Evolutionary conservation across 2,329 filamentous ascomycete species (phyloP), one percentile per base, ranked within the genome.

Genomic region (Setomelanomma holmii): DNA sequence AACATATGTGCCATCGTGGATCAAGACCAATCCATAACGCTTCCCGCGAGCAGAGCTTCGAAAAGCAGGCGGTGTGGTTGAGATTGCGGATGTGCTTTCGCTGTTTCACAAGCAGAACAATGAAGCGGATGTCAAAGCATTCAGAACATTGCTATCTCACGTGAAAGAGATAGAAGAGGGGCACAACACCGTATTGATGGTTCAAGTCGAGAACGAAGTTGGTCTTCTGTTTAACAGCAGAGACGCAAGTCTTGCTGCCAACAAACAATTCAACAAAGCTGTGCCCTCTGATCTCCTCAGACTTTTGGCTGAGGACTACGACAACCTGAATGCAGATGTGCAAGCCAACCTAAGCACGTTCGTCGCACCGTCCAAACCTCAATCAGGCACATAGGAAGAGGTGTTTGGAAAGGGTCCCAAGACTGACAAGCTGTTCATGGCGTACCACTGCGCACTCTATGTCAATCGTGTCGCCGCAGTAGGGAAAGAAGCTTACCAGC

Each of bases 131-230:
- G 27, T 30, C 10, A 30, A 30, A 14, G 27, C 27, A 10, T 30
- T 30, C 52, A 45, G 51, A 1, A 58, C 53, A 30, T 60, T 80
- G 11, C 67, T 79, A 67, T 49, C 53, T 4, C 76, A 79, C 42
- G 40, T 79, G 8, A 75, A 75, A 6, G 65, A 79, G 2, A 60
- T 83, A 4, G 81, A 84, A 40, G 67, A 66, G 1, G 63, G 73
- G 7, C 72, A 83, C 39, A 75, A 69, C 3, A 84, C 80, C 0
- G 80, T 84, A 0, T 54, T 84, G 1, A 84, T 84, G 82, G 76
- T 83, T 0, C 82, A 84, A 55, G 81, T 84, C 16, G 79, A 84
- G 64, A 84, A 30, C 5, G 27, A 30, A 30, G 27, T 30, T 30
- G 27, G 27, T 3, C 27, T 30, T 30, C 27, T 30, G 27, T 30